Evolutionary conservation across 2,329 filamentous ascomycete genomes (phyloP), one percentile per base, ranked within the genome.

Genomic region (Cryphonectria parasitica): DNA sequence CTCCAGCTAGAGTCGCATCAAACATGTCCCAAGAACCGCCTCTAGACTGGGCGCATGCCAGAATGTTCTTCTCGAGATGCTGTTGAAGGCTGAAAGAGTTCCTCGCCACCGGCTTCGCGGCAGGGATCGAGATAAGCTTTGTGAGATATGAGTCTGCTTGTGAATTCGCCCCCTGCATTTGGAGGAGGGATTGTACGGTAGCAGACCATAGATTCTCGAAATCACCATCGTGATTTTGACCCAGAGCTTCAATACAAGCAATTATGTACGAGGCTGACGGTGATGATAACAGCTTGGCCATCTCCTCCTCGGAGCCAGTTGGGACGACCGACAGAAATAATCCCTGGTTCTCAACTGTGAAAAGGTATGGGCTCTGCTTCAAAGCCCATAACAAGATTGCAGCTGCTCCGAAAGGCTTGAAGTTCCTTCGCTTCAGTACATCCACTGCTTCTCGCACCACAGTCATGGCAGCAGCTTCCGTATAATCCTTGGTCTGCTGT

Each of bases 191-290:
- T 6, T 80, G 76, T 0, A 84, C 76, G 75, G 87, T 84, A 0
- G 78, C 74, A 34, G 77, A 79, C 86, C 87, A 89, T 0, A 85
- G 78, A 1, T 74, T 73, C 13, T 78, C 76, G 66, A 85, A 86
- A 0, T 78, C 76, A 0, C 75, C 74, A 0, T 77, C 77, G 69
- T 78, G 82, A 68, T 75, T 81, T 54, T 79, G 77, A 1, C 86
- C 85, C 56, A 90, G 82, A 0, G 86, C 79, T 64, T 90, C 86
- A 0, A 97, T 82, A 15, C 90, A 88, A 0, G 90, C 87, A 10
- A 94, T 82, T 0, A 97, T 79, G 66, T 90, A 86, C 1, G 86
- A 80, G 0, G 89, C 88, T 0, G 93, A 95, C 0, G 92, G 88
- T 0, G 93, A 94, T 1, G 86, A 80, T 2, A 95, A 80, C 22